Percentiles rank a stretch among this genome's conserved stretches.
phyloP scores from a whole-genome alignment of 2,329 filamentous ascomycete genomes.

The Niveomyces coronatus region DNA sequence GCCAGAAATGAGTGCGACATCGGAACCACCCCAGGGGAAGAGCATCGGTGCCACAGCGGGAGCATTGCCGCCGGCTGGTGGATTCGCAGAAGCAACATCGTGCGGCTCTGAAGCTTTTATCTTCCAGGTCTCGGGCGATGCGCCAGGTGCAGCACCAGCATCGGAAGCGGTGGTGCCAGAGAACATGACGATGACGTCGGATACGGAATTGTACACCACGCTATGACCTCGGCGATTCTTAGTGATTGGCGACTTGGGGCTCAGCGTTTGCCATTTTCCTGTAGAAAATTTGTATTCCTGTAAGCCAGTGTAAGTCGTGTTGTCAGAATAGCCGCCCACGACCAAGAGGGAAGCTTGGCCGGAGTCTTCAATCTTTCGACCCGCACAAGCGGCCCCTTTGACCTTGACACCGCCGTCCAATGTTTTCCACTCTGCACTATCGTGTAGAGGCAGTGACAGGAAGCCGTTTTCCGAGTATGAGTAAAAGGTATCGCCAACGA shows the following conservation, averaged over 20 bases:
- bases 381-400: constrained; percentile 67
- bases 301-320: constrained; percentile 57
- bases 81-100: constrained; percentile 46
- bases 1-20: constrained; percentile 68
- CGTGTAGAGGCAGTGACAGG: constrained; percentile 57
- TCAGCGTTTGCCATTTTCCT: constrained; percentile 40
- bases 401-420: constrained; percentile 59
- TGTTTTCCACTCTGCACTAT: constrained; percentile 62
- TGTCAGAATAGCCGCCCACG: constrained; percentile 56
- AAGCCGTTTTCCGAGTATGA: constrained; percentile 69
- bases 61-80: constrained; percentile 32
- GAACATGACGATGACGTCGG: constrained; percentile 68
- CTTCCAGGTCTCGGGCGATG: constrained; percentile 66
- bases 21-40: constrained; percentile 55
- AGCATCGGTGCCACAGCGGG: constrained; percentile 51
- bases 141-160: constrained; percentile 35
- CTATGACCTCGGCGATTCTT: constrained; percentile 66
- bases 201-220: constrained; percentile 60
- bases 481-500: constrained; percentile 76
- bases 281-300: constrained; percentile 54
- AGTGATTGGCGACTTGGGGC: constrained; percentile 38
- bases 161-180: constrained; percentile 59
- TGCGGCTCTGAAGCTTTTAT: constrained; percentile 56
- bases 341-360: constrained; percentile 61
- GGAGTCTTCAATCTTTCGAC: constrained; percentile 49